Base-by-base conservation (phyloP, 306 rosid genomes). In the Mimosa pudica region DNA sequence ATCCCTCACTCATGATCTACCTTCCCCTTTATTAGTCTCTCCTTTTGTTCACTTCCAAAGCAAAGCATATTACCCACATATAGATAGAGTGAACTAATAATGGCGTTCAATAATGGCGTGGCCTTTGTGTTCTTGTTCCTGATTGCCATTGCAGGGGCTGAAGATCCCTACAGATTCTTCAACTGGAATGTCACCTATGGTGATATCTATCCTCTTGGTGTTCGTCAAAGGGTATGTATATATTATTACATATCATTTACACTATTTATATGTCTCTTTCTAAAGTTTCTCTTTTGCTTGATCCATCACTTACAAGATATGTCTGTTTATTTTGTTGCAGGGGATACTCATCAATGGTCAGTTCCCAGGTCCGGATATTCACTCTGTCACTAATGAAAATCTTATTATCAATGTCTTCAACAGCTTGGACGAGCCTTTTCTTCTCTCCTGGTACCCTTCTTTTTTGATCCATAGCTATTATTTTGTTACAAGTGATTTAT, bases 301-400 rank as follows among this genome's bases (percentile, higher is more conserved):
- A 61, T 61, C 38, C 17, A 61, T 61, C 2, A 38, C 42, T 57
- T 10, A 61, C 36, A 61, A 4, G 38, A 17, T 61, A 3, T 44
- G 10, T 80, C 30, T 18, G 5, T 49, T 83, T 69, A 77, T 82
- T 80, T 61, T 83, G 73, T 79, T 80, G 58, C 82, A 94, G 98
- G 98, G 98, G 74, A 91, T 94, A 75, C 97, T 94, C 4, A 92
- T 94, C 84, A 91, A 94, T 35, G 98, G 98, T 1, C 97, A 94
- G 80, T 94, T 94, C 79, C 98, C 98, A 17, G 98, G 98, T 60
- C 98, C 98, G 4, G 98, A 94, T 63, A 94, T 94, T 84, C 91
- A 92, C 79, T 90, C 97, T 4, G 98, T 94, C 17, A 94, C 98
- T 8, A 94, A 94, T 66, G 98, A 94, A 80, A 92, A 94, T 80